Evolutionary conservation across 371 early-diverging fungal genomes (phyloP).

Genomic region (Dichotomocladium elegans): DNA sequence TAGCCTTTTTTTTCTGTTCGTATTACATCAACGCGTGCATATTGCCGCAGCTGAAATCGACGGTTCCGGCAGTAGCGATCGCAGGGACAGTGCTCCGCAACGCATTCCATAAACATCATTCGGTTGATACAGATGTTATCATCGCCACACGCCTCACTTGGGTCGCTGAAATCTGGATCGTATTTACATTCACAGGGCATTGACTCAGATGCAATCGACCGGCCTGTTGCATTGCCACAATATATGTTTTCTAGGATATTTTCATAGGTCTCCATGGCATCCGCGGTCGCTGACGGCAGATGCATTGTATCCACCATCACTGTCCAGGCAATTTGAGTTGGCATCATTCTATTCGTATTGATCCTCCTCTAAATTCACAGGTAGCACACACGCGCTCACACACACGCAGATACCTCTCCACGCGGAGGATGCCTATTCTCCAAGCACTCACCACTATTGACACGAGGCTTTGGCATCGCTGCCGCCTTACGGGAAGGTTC

Average conservation of each 20-base stretch:
- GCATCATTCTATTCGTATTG: too few species aligned
- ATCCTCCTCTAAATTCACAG: too few species aligned
- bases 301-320: neutral
- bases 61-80: constrained; percentile 88
- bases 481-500: too few species aligned
- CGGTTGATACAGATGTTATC: constrained; percentile 90
- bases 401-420: too few species aligned
- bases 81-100: constrained; percentile 82
- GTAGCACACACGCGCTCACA: too few species aligned
- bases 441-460: too few species aligned
- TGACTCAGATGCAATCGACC: constrained; percentile 61
- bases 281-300: constrained; percentile 39
- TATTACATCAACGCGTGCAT: constrained; percentile 84
- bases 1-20: constrained; percentile 88
- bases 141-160: constrained; percentile 79
- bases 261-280: constrained; percentile 53
- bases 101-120: constrained; percentile 90
- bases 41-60: constrained; percentile 82
- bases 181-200: constrained; percentile 82
- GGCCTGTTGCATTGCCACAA: constrained; percentile 65
- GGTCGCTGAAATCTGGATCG: constrained; percentile 48
- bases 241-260: constrained; percentile 67
- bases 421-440: too few species aligned
- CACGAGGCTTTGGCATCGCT: too few species aligned
- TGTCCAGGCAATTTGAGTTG: too few species aligned